Evolutionary conservation across 352 stramenopile genomes (phyloP).

Genomic region (Phytophthora syringae): DNA sequence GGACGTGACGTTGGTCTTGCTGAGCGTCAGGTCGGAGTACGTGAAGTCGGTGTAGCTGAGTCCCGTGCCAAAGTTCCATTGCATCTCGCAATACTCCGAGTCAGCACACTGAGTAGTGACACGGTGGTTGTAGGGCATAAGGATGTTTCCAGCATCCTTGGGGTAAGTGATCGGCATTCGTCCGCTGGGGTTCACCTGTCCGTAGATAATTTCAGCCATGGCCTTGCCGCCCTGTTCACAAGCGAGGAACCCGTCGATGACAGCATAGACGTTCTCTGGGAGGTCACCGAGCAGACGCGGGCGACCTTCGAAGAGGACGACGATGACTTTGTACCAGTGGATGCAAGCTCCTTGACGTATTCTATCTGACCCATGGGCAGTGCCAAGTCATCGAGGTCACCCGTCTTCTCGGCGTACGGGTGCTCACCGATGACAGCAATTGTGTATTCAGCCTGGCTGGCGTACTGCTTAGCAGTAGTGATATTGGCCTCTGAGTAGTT

Average conservation of each 20-base stretch:
- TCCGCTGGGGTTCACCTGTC: conserved; percentile 72
- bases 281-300: conserved; percentile 63
- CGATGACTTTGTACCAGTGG: conserved; percentile 68
- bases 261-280: conserved; percentile 50
- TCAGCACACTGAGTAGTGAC: conserved; percentile 50
- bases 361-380: conserved; percentile 63
- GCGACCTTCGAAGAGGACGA: conserved; percentile 70
- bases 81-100: conserved; percentile 46
- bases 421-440: conserved; percentile 77
- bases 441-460: conserved; percentile 45
- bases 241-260: conserved; percentile 71
- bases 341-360: conserved; percentile 68
- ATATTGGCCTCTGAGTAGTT: conserved; percentile 43
- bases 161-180: conserved; percentile 79
- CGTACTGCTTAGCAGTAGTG: conserved; percentile 49
- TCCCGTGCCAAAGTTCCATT: conserved; percentile 72
- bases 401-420: conserved; percentile 76
- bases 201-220: conserved; percentile 79
- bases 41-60: conserved; percentile 73
- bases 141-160: conserved; percentile 47
- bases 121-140: conserved; percentile 68
- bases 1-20: conserved; percentile 63
- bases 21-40: conserved; percentile 55
- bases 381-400: conserved; percentile 74
- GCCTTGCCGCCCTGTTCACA: conserved; percentile 70